Evolutionary conservation across 192 early-diverging fungal species (phyloP).

Genomic region (Podila horticola): DNA sequence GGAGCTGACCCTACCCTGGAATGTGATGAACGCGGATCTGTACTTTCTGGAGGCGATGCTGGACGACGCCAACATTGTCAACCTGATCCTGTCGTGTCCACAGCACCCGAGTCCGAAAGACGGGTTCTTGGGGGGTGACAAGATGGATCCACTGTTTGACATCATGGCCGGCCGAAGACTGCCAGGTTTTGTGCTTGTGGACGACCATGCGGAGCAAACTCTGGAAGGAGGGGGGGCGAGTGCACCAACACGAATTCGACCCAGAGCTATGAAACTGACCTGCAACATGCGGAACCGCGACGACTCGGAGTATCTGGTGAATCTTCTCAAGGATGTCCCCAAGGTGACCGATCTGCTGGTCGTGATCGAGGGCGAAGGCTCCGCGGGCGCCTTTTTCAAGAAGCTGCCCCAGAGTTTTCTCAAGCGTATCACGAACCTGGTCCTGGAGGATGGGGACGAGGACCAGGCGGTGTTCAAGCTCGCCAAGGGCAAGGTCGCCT

Average conservation of each 20-base stretch:
- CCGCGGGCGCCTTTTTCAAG: background rate
- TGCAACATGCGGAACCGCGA: background rate
- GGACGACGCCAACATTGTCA: constrained; percentile 3
- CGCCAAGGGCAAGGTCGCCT: background rate
- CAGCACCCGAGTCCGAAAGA: background rate
- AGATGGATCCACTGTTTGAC: background rate
- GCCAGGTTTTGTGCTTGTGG: background rate
- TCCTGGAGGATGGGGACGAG: background rate
- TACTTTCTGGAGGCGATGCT: background rate
- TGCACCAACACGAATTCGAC: background rate
- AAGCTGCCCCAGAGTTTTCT: background rate
- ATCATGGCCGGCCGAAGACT: background rate
- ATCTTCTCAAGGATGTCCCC: background rate
- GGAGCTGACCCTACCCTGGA: background rate
- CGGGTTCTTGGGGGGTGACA: background rate
- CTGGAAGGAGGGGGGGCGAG: background rate
- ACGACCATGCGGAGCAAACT: background rate
- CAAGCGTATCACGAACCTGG: background rate
- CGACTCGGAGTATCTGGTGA: background rate
- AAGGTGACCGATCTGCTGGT: constrained; percentile 3
- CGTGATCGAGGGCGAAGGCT: background rate
- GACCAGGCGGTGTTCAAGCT: constrained; percentile 2
- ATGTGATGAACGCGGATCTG: background rate
- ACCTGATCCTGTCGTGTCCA: background rate
- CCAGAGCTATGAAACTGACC: background rate